Conservation (phyloP, 2,329 filamentous ascomycete species). For the Drechslerella dactyloides region DNA sequence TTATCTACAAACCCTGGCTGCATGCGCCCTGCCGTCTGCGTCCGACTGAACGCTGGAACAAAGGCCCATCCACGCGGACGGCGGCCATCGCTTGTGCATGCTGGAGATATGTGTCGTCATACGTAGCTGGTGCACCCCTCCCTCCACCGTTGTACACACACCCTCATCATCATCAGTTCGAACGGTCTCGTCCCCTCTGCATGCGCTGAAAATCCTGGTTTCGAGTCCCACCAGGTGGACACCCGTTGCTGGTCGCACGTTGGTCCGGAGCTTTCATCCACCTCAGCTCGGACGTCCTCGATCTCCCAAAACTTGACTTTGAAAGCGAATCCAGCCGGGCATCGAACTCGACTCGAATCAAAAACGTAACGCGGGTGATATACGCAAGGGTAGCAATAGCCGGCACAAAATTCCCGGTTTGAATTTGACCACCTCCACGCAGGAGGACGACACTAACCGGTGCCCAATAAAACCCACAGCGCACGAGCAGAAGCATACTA, state of each 20-base stretch:
- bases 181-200: no score
- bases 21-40: slow-evolving; percentile 2
- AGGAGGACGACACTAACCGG: no score
- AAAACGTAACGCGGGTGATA: no score
- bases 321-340: neutral
- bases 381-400: slow-evolving; percentile 1
- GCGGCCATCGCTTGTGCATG: neutral
- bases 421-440: neutral
- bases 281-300: no score
- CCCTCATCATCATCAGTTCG: no score
- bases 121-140: neutral
- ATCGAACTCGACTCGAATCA: no score
- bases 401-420: slow-evolving; percentile 6
- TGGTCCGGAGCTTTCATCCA: no score
- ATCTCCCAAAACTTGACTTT: neutral
- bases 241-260: no score
- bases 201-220: no score
- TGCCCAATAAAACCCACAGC: neutral
- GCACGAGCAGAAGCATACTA: no score
- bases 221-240: no score
- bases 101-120: slow-evolving; percentile 8
- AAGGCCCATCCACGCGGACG: neutral
- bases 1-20: slow-evolving; percentile 1
- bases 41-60: neutral
- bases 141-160: no score